Evolutionary conservation across 129 eudicot genomes (phyloP).

Genomic region (Flaveria ramosissima): DNA sequence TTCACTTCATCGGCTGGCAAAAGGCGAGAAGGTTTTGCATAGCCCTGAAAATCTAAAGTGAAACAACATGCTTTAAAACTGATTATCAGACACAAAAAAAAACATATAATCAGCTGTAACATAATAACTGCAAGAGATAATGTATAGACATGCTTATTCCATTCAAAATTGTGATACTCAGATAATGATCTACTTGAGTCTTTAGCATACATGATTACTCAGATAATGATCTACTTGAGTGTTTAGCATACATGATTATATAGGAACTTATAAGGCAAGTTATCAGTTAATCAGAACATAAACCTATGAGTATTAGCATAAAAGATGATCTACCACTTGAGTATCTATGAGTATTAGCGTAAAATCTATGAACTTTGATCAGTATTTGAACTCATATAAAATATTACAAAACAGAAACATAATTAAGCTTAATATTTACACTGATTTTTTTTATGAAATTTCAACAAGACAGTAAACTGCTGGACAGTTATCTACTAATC

Average conservation of each 20-base stretch:
- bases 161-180: background rate
- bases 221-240: background rate
- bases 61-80: background rate
- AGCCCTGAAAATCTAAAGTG: constrained; percentile 84
- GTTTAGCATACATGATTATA: background rate
- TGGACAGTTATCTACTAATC: no score
- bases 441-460: background rate
- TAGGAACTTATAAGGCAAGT: background rate
- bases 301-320: background rate
- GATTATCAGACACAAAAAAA: background rate
- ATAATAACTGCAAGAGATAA: background rate
- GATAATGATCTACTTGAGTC: background rate
- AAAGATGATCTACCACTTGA: background rate
- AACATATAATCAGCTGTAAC: background rate
- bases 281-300: background rate
- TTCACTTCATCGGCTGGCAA: constrained; percentile 61
- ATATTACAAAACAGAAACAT: background rate
- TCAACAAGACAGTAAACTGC: no score
- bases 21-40: constrained; percentile 76
- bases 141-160: background rate
- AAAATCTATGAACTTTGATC: background rate
- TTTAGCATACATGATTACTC: no score
- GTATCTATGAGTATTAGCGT: background rate
- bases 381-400: background rate
- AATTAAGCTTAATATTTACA: background rate